Conservation (phyloP, 140 eudicot species). For the Eryngium alpinum region DNA sequence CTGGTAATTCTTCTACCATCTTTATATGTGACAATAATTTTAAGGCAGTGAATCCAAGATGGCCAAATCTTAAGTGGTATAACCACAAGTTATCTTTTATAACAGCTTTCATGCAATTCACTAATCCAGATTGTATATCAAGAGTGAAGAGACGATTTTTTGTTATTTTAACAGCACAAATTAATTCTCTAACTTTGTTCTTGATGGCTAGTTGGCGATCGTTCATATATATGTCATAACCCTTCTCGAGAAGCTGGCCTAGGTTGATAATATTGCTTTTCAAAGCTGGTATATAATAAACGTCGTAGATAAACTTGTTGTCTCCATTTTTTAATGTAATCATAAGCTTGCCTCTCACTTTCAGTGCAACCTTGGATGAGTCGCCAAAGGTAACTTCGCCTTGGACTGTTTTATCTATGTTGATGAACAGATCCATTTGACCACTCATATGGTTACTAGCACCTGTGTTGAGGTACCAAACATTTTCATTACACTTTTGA, state of each 20-base stretch:
- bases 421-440: no score
- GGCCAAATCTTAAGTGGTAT: background rate
- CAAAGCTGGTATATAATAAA: background rate
- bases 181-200: background rate
- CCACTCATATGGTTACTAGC: no score
- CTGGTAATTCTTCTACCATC: no score
- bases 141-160: background rate
- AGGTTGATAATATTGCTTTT: background rate
- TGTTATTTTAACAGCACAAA: background rate
- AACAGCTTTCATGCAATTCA: background rate
- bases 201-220: no score
- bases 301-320: background rate
- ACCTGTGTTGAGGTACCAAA: no score
- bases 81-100: no score
- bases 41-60: background rate
- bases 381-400: background rate
- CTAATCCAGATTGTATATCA: background rate
- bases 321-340: no score
- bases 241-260: no score
- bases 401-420: no score
- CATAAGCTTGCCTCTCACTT: background rate
- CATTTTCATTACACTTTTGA: no score
- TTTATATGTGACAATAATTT: background rate
- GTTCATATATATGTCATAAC: no score
- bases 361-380: background rate